Evolutionary conservation across 768 basidiomycete genomes (phyloP).

Genomic region (Suillus weaverae): DNA sequence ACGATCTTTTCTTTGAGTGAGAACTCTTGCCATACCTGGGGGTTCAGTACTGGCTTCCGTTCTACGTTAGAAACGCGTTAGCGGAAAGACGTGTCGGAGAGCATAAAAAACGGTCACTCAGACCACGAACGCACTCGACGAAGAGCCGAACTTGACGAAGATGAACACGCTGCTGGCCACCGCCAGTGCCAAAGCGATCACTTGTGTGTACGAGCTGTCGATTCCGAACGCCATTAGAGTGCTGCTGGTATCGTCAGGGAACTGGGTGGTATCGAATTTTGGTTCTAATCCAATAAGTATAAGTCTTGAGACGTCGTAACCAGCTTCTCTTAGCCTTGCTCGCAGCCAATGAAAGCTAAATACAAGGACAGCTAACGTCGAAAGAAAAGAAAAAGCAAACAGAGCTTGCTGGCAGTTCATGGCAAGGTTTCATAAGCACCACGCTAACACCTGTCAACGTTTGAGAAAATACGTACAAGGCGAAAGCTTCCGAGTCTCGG

Average conservation of each 20-base stretch:
- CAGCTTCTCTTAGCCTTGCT: conserved; percentile 47
- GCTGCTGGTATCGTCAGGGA: neutral
- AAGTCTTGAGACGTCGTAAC: conserved; percentile 57
- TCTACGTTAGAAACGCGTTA: conserved; percentile 37
- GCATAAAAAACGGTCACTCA: conserved; percentile 1
- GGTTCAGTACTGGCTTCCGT: conserved; percentile 70
- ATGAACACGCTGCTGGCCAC: conserved; percentile 50
- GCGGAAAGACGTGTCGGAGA: neutral
- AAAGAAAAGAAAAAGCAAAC: conserved; percentile 54
- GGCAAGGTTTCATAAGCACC: neutral
- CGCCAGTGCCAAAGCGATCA: conserved; percentile 53
- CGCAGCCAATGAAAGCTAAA: conserved; percentile 42
- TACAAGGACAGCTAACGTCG: conserved; percentile 49
- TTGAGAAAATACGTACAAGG: neutral
- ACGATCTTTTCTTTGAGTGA: conserved; percentile 76
- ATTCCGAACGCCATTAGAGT: conserved; percentile 17
- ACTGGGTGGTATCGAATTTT: conserved; percentile 14
- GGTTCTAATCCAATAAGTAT: conserved; percentile 62
- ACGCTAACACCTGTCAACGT: neutral
- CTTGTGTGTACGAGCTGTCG: conserved; percentile 35
- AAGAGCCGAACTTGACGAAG: conserved; percentile 47
- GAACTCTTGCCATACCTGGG: conserved; percentile 79
- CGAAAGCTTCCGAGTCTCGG: neutral
- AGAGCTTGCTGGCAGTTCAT: conserved; percentile 53
- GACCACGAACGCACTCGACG: conserved; percentile 40